Evolutionary conservation across 257 asterid species (phyloP).

Genomic region (Nicotiana knightiana): DNA sequence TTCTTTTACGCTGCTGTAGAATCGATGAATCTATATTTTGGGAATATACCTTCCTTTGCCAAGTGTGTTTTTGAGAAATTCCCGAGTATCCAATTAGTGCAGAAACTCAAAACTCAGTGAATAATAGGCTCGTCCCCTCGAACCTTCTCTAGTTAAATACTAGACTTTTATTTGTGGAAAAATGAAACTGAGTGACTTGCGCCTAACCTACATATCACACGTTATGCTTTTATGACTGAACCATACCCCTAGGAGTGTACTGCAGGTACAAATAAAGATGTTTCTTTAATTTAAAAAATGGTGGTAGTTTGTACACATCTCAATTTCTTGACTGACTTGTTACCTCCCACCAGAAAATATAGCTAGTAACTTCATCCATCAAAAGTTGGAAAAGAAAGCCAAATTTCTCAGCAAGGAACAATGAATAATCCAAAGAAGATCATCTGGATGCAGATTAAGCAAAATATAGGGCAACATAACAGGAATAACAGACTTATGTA

Average conservation of each 20-base stretch:
- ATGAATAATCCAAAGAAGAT: background rate
- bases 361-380: background rate
- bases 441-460: background rate
- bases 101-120: no score
- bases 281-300: no score
- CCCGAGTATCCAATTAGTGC: no score
- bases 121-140: no score
- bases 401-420: background rate
- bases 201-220: background rate
- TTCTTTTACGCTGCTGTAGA: no score
- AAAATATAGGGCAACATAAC: background rate
- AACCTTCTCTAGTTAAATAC: background rate
- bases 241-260: background rate
- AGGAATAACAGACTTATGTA: background rate
- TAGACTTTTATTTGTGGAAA: background rate
- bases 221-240: background rate
- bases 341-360: background rate
- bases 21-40: no score
- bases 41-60: no score
- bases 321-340: background rate
- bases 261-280: background rate
- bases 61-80: no score
- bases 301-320: background rate
- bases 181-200: rapidly evolving
- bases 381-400: background rate